A percentile compares a stretch with the other conserved stretches of the same genome.
phyloP scores from a whole-genome alignment of 108 stramenopile genomes.

The Skeletonema menzelii region DNA sequence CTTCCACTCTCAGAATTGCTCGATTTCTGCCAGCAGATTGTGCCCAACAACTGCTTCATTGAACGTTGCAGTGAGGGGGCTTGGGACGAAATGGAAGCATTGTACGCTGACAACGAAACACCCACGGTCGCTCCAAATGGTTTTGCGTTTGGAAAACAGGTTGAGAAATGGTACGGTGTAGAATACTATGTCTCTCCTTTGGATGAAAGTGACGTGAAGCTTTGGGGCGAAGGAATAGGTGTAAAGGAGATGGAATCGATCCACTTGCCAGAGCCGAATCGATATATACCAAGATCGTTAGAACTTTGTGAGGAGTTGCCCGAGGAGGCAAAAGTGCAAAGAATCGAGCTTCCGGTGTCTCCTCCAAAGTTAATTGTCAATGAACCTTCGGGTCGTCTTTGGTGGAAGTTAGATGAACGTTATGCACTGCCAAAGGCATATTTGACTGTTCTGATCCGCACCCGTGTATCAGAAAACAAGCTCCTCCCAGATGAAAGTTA shows the following conservation, averaged over 20 bases:
- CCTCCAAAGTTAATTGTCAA: slow-evolving; percentile 74
- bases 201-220: slow-evolving; percentile 14
- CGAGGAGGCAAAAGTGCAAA: slow-evolving; percentile 66
- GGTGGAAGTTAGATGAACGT: slow-evolving; percentile 85
- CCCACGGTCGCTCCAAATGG: neutral
- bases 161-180: slow-evolving; percentile 81
- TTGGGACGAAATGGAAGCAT: slow-evolving; percentile 57
- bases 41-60: slow-evolving; percentile 71
- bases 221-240: slow-evolving; percentile 39
- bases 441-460: slow-evolving; percentile 64
- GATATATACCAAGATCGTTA: slow-evolving; percentile 74
- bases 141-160: slow-evolving; percentile 44
- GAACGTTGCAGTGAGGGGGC: slow-evolving; percentile 80
- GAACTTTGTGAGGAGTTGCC: slow-evolving; percentile 73
- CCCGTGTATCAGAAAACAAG: slow-evolving; percentile 54
- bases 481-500: slow-evolving; percentile 6
- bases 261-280: slow-evolving; percentile 65
- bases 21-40: slow-evolving; percentile 46
- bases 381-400: slow-evolving; percentile 57
- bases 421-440: slow-evolving; percentile 81
- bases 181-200: slow-evolving; percentile 68
- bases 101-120: slow-evolving; percentile 13
- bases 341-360: slow-evolving; percentile 72
- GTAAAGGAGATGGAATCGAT: slow-evolving; percentile 27
- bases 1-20: slow-evolving; percentile 54